Base-by-base conservation (phyloP, 768 basidiomycete genomes). In the Dentipellis sp. region DNA sequence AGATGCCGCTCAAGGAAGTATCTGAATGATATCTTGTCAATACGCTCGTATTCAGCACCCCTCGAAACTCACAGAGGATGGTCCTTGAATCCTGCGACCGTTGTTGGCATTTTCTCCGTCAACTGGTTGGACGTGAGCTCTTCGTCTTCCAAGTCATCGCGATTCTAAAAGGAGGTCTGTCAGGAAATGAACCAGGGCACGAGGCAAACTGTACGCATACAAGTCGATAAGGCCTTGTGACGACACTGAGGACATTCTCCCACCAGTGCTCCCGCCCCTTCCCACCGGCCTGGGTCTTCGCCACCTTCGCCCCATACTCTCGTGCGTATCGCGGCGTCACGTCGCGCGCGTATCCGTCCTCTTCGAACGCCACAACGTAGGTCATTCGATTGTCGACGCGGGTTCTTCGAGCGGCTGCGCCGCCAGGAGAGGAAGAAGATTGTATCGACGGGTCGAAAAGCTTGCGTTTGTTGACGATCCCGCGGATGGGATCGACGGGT, bases 341-440 rank as follows among this genome's bases (percentile, higher is more conserved):
- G 65, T 99, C 97, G 54, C 91, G 78, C 12, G 84, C 92, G 65
- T 82, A 92, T 0, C 90, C 89, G 66, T 99, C 95, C 67, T 98
- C 95, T 68, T 99, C 95, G 42, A 93, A 84, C 1, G 88, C 94
- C 4, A 98, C 68, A 3, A 98, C 97, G 68, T 98, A 99, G 2
- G 89, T 69, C 84, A 99, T 88, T 40, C 91, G 78, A 63, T 97
- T 94, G 62, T 91, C 86, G 48, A 74, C 72, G 48, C 63, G 63
- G 53, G 63, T 58, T 52, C 66, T 54, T 4, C 63, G 63, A 9
- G 36, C 17, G 47, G 39, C 35, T 16, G 51, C n/a, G 1, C 56
- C 55, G 14, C 59, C 54, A 14, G 56, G 55, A 22, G 60, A 58
- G 11, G 61, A 59, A 23, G 63, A 71, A 60, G 61, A 64, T 59